Percentiles rank a stretch among this genome's conserved stretches.
These are phyloP conservation scores for Cardamine occulta DNA, from an alignment of 345 rosid species.

Conservation along the genomic window DNA sequence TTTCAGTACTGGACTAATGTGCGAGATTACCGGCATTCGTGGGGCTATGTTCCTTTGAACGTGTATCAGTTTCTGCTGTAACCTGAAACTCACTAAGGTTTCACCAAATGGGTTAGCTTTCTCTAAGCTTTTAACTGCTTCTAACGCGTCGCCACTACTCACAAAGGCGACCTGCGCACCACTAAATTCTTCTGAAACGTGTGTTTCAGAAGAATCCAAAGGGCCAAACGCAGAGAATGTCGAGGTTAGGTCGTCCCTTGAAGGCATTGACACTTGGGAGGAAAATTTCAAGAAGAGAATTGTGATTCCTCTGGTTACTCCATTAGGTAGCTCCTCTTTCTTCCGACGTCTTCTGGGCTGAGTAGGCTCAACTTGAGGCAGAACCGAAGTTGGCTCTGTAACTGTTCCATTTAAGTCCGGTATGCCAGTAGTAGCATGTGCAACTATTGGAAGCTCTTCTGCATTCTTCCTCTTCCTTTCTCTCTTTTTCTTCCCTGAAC, in stretches of 20 bases:
- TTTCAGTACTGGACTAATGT: slow-evolving; percentile 38
- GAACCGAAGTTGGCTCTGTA: slow-evolving; percentile 37
- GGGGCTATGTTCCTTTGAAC: slow-evolving; percentile 37
- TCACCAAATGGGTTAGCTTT: slow-evolving; percentile 62
- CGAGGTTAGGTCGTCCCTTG: slow-evolving; percentile 58
- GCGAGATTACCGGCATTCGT: slow-evolving; percentile 42
- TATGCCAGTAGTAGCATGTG: slow-evolving; percentile 42
- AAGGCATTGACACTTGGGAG: slow-evolving; percentile 61
- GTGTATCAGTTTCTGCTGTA: slow-evolving; percentile 46
- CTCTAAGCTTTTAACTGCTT: slow-evolving; percentile 65
- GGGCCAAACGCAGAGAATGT: slow-evolving; percentile 71
- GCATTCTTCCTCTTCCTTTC: slow-evolving; percentile 54
- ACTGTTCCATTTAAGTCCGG: slow-evolving; percentile 68
- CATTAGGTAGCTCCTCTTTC: slow-evolving; percentile 49
- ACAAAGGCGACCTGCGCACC: slow-evolving; percentile 64
- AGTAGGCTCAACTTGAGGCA: slow-evolving; percentile 45
- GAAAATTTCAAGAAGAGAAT: slow-evolving; percentile 67
- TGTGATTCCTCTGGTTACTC: slow-evolving; percentile 56
- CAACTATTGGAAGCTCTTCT: slow-evolving; percentile 33
- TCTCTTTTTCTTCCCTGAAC: slow-evolving; percentile 50
- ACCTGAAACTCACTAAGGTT: slow-evolving; percentile 49
- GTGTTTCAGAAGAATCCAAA: slow-evolving; percentile 63
- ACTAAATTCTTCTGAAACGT: slow-evolving; percentile 48
- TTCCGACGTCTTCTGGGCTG: slow-evolving; percentile 51
- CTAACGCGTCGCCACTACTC: slow-evolving; percentile 57